Evolutionary conservation across 352 stramenopile species (phyloP).

Genomic region (Globisporangium acanthophoron): DNA sequence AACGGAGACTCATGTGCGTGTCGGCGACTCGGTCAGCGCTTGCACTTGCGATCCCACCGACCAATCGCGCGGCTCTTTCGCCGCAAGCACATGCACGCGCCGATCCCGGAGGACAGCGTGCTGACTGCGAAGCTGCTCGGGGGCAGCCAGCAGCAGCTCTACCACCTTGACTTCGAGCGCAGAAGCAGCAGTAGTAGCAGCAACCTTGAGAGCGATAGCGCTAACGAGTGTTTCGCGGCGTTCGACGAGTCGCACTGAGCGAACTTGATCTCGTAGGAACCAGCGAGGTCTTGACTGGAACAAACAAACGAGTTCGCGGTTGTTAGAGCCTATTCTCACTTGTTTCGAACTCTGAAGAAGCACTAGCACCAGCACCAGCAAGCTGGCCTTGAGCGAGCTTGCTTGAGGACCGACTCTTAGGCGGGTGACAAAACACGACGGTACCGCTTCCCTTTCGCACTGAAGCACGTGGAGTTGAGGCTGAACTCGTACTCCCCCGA

Average conservation of each 20-base stretch:
- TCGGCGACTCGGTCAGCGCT: constrained; percentile 7
- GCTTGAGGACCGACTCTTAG: no score
- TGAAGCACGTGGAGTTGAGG: no score
- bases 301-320: no score
- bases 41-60: neutral
- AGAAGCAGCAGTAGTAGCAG: neutral
- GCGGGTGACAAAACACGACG: no score
- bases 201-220: neutral
- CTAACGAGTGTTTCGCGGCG: neutral
- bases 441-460: no score
- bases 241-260: neutral
- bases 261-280: no score
- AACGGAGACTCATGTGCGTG: constrained; percentile 5
- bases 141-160: neutral
- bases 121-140: constrained; percentile 5
- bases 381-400: no score
- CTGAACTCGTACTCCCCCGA: no score
- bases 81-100: constrained; percentile 4
- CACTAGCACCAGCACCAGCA: no score
- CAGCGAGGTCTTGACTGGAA: no score
- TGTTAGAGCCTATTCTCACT: no score
- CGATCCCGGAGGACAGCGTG: constrained; percentile 7
- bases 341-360: no score
- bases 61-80: constrained; percentile 5
- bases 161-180: neutral